Percentiles rank a stretch among this genome's conserved stretches.
phyloP scores from a whole-genome alignment of 2,329 filamentous ascomycete genomes.

The Cladophialophora psammophila region DNA sequence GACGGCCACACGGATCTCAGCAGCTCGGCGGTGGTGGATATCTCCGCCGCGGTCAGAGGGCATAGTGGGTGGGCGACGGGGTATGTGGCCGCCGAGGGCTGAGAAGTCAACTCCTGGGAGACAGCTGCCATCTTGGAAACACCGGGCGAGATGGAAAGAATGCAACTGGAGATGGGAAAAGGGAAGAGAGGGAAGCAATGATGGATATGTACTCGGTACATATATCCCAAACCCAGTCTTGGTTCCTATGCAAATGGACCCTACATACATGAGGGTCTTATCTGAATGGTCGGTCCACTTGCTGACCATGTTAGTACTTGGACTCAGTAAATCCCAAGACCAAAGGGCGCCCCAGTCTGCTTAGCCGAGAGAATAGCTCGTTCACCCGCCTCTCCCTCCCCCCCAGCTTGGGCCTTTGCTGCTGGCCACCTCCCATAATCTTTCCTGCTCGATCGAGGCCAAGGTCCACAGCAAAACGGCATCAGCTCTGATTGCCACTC shows the following conservation, averaged over 20 bases:
- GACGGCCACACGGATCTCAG: conserved; percentile 42
- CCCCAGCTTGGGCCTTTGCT: neutral
- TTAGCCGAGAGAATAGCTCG: neutral
- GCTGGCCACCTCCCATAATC: neutral
- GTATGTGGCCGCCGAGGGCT: conserved; percentile 32
- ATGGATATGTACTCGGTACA: conserved; percentile 5
- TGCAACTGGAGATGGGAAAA: neutral
- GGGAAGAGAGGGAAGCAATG: neutral
- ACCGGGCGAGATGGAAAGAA: conserved; percentile 7
- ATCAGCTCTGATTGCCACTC: conserved; percentile 1
- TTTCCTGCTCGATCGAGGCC: conserved; percentile 2
- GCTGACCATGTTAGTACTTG: neutral
- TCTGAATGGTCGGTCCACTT: conserved; percentile 4
- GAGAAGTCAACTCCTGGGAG: conserved; percentile 33
- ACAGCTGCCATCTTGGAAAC: conserved; percentile 32
- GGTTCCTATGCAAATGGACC: neutral
- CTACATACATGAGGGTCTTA: neutral
- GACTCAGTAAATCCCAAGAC: too few relatives aligned
- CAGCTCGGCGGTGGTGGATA: conserved; percentile 41
- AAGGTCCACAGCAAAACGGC: neutral
- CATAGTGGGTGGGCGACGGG: conserved; percentile 42
- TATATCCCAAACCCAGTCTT: neutral
- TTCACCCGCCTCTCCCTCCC: too few relatives aligned
- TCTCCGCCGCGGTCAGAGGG: conserved; percentile 43
- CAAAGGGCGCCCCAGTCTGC: neutral